Conservation (phyloP, 306 rosid species). For the Trifolium fragiferum region DNA sequence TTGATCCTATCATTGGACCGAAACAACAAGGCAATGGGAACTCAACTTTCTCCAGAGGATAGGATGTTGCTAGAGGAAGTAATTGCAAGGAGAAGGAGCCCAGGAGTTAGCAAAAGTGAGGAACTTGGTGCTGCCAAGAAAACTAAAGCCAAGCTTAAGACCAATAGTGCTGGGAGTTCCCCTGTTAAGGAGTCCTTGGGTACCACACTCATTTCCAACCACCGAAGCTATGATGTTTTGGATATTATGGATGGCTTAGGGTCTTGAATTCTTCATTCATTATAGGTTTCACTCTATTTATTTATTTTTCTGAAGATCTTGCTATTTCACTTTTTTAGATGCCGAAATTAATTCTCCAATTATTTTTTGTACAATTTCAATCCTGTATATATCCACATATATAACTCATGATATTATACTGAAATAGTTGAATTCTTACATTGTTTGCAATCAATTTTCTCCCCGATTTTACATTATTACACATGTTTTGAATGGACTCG, state of each 20-base stretch:
- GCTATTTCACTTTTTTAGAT: neutral
- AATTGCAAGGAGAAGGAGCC: slow-evolving; percentile 47
- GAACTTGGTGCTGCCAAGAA: slow-evolving; percentile 52
- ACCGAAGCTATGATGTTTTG: slow-evolving; percentile 42
- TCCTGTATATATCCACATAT: slow-evolving; percentile 34
- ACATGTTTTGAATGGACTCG: neutral
- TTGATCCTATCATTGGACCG: slow-evolving; percentile 42
- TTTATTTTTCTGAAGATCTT: slow-evolving; percentile 23
- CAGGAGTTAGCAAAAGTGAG: slow-evolving; percentile 72
- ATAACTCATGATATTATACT: slow-evolving; percentile 4
- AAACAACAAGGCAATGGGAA: slow-evolving; percentile 38
- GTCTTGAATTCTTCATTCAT: slow-evolving; percentile 23
- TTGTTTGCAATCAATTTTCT: neutral
- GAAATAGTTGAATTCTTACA: neutral
- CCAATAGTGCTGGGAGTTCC: slow-evolving; percentile 71
- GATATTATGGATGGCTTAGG: slow-evolving; percentile 71
- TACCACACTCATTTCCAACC: slow-evolving; percentile 32
- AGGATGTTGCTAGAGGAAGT: slow-evolving; percentile 65
- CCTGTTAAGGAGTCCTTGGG: slow-evolving; percentile 49
- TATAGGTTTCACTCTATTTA: neutral
- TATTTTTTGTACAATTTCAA: slow-evolving; percentile 11
- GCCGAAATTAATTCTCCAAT: slow-evolving; percentile 1
- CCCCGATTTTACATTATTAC: neutral
- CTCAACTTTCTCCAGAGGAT: slow-evolving; percentile 59
- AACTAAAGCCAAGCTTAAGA: slow-evolving; percentile 37